Evolutionary conservation across 192 early-diverging fungal species (phyloP).

Genomic region (Gamsiella multidivaricata): DNA sequence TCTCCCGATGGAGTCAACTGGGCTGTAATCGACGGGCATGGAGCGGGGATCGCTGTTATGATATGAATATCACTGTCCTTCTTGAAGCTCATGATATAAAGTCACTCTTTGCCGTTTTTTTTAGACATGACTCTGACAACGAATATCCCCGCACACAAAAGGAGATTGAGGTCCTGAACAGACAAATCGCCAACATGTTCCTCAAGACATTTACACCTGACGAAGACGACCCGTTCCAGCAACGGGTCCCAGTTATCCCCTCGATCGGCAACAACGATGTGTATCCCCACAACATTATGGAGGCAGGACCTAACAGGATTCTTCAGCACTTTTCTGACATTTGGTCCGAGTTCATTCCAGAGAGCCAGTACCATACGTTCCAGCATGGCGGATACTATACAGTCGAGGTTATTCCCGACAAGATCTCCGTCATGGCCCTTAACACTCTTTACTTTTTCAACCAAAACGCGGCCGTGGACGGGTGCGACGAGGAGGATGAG

Average conservation of each 20-base stretch:
- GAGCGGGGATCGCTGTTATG: too few species aligned
- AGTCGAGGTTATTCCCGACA: slow-evolving; percentile 63
- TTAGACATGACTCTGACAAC: slow-evolving; percentile 77
- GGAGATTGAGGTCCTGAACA: slow-evolving; percentile 72
- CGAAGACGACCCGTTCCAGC: slow-evolving; percentile 26
- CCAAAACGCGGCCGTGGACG: slow-evolving; percentile 74
- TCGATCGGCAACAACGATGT: slow-evolving; percentile 77
- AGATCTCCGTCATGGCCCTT: slow-evolving; percentile 68
- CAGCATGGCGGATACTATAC: slow-evolving; percentile 76
- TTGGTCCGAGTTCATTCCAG: slow-evolving; percentile 71
- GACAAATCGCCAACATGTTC: slow-evolving; percentile 56
- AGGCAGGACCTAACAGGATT: slow-evolving; percentile 60
- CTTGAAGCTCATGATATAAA: too few species aligned
- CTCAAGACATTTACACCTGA: slow-evolving; percentile 58
- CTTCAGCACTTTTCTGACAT: slow-evolving; percentile 62
- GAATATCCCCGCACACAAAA: slow-evolving; percentile 67
- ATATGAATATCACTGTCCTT: too few species aligned
- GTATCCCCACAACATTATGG: slow-evolving; percentile 75
- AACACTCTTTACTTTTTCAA: slow-evolving; percentile 82
- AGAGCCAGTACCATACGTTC: slow-evolving; percentile 69
- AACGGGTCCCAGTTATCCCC: slow-evolving; percentile 62
- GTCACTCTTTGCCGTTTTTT: too few species aligned
- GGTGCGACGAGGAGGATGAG: slow-evolving; percentile 64
- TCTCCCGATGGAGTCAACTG: too few species aligned
- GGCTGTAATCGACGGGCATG: too few species aligned